phyloP scores from a whole-genome alignment of 2,329 filamentous ascomycete genomes.

The Fusarium scirpi region DNA sequence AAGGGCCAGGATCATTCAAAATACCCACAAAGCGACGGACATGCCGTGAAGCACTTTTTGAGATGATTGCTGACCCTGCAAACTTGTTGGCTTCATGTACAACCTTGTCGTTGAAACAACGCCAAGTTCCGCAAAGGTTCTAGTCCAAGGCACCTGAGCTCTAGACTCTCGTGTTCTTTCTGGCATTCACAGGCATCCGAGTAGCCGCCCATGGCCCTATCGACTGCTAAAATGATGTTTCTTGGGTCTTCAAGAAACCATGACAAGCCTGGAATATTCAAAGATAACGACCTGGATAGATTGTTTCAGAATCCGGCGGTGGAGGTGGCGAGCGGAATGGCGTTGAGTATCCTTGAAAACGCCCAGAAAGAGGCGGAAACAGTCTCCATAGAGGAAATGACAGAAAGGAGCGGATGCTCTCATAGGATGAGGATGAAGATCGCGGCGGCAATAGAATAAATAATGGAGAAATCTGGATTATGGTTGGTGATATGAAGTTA shows the following conservation, averaged over 20 bases:
- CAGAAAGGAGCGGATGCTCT: neutral
- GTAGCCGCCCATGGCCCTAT: too few species aligned
- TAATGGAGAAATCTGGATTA: neutral
- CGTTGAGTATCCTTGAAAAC: neutral
- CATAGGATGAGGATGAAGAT: neutral
- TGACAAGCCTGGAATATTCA: neutral
- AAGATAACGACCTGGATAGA: neutral
- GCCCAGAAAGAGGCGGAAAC: neutral
- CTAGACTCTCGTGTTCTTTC: neutral
- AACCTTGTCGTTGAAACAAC: neutral
- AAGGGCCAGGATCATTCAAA: neutral
- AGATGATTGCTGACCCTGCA: neutral
- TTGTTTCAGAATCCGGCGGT: neutral
- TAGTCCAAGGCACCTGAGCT: neutral
- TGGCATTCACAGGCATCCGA: neutral
- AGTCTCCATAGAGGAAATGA: neutral
- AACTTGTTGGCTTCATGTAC: neutral
- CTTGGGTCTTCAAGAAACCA: neutral
- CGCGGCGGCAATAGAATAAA: neutral
- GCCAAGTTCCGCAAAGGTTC: neutral
- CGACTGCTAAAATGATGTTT: neutral
- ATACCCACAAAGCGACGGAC: neutral
- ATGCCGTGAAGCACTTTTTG: neutral
- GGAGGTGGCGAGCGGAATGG: neutral
- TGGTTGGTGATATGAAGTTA: constrained; percentile 21